Percentiles rank a stretch among this genome's conserved stretches.
phyloP scores from a whole-genome alignment of 2,329 filamentous ascomycete species.

The Fusarium drepaniforme region DNA sequence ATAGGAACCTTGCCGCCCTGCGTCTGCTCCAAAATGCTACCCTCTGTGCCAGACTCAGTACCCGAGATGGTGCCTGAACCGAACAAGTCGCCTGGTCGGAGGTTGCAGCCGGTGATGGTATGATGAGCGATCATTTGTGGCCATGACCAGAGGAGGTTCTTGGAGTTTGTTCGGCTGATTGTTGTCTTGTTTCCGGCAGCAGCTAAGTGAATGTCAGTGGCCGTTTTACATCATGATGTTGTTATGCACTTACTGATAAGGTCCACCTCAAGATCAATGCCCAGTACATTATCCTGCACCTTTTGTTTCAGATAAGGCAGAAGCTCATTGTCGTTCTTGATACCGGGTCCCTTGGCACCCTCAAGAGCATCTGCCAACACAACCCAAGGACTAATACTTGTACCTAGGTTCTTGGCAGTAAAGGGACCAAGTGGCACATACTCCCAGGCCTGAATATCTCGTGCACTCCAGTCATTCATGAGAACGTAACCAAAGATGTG shows the following conservation, averaged over 20 bases:
- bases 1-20: conserved; percentile 75
- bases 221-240: accelerated
- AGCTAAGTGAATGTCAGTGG: conserved; percentile 40
- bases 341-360: conserved; percentile 38
- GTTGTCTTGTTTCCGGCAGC: conserved; percentile 47
- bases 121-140: conserved; percentile 88
- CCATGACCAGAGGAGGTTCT: conserved; percentile 79
- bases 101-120: conserved; percentile 80
- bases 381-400: conserved; percentile 72
- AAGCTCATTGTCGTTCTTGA: conserved; percentile 51
- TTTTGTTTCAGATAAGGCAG: conserved; percentile 68
- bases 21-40: conserved; percentile 80
- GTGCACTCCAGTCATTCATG: conserved; percentile 74
- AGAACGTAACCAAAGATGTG: conserved; percentile 78
- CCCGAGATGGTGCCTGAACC: conserved; percentile 84
- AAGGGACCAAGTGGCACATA: conserved; percentile 73
- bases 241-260: conserved; percentile 50
- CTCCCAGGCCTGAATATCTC: conserved; percentile 72
- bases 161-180: conserved; percentile 51
- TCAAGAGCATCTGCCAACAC: conserved; percentile 69
- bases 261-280: conserved; percentile 54
- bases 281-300: conserved; percentile 49
- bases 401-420: conserved; percentile 72
- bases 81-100: conserved; percentile 80
- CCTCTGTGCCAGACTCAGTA: conserved; percentile 71